Conservation (phyloP, 345 rosid genomes). For the Euphorbia lathyris region DNA sequence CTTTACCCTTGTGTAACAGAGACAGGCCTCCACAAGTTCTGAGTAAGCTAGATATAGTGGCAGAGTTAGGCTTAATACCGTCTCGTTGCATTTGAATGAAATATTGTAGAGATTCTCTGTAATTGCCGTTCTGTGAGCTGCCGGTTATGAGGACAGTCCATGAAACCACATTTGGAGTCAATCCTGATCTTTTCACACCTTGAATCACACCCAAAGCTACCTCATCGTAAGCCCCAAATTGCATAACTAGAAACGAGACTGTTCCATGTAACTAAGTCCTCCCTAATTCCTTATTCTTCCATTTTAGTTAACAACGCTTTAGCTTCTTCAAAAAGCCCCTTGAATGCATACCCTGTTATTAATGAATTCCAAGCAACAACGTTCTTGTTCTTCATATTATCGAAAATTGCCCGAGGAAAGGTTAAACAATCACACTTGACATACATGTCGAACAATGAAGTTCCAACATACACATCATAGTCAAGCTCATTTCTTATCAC, state of each 20-base stretch:
- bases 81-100: slow-evolving; percentile 47
- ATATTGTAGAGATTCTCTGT: slow-evolving; percentile 40
- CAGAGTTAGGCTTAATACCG: slow-evolving; percentile 43
- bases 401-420: slow-evolving; percentile 43
- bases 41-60: slow-evolving; percentile 48
- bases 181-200: slow-evolving; percentile 45
- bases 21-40: slow-evolving; percentile 47
- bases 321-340: slow-evolving; percentile 53
- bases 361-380: slow-evolving; percentile 68
- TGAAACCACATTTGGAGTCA: slow-evolving; percentile 56
- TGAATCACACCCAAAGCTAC: slow-evolving; percentile 54
- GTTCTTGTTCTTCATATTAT: slow-evolving; percentile 49
- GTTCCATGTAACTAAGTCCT: slow-evolving; percentile 69
- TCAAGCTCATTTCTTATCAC: slow-evolving; percentile 53
- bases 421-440: slow-evolving; percentile 55
- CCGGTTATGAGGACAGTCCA: slow-evolving; percentile 81
- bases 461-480: slow-evolving; percentile 52
- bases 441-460: slow-evolving; percentile 78
- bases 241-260: slow-evolving; percentile 61
- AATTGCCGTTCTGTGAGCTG: slow-evolving; percentile 40
- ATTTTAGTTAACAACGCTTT: slow-evolving; percentile 42
- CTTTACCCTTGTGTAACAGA: slow-evolving; percentile 48
- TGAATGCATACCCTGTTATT: slow-evolving; percentile 57
- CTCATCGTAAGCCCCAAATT: slow-evolving; percentile 34
- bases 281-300: slow-evolving; percentile 51